Conservation (phyloP, 2,329 filamentous ascomycete genomes). For the Claviceps sp. region DNA sequence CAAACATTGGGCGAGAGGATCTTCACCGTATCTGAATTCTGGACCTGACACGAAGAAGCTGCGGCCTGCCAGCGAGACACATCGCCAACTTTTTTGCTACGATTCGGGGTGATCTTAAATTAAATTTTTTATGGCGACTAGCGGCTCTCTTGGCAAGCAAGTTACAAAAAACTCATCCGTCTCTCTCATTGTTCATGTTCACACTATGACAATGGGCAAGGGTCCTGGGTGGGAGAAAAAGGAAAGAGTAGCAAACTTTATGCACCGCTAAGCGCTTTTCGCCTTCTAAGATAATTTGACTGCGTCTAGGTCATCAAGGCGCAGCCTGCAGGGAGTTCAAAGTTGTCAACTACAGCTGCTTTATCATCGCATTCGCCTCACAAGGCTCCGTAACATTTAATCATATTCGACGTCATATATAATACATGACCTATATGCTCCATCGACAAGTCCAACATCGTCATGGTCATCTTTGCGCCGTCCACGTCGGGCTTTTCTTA, state of each 20-base stretch:
- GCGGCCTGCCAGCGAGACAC: constrained; percentile 22
- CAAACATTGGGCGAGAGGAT: constrained; percentile 37
- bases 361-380: constrained; percentile 40
- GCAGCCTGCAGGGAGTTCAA: constrained; percentile 12
- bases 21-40: constrained; percentile 31
- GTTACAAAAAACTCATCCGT: not conserved
- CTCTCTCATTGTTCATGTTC: not conserved
- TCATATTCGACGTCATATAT: constrained; percentile 50
- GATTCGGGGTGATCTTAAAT: constrained; percentile 25
- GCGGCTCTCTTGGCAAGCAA: constrained; percentile 32
- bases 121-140: constrained; percentile 30
- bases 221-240: too few relatives aligned
- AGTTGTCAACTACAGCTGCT: constrained; percentile 44
- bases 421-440: constrained; percentile 35
- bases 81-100: constrained; percentile 29
- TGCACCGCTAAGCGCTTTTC: too few relatives aligned
- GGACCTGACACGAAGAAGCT: constrained; percentile 25
- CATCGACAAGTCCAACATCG: constrained; percentile 28
- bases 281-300: constrained; percentile 40
- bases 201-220: too few relatives aligned
- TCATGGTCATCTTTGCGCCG: constrained; percentile 37
- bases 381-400: constrained; percentile 33
- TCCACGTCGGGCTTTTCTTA: constrained; percentile 40
- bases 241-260: too few relatives aligned
- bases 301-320: constrained; percentile 45